These are phyloP conservation scores for Boehmeria nivea DNA, from an alignment of 306 rosid genomes.

Conservation along the genomic window DNA sequence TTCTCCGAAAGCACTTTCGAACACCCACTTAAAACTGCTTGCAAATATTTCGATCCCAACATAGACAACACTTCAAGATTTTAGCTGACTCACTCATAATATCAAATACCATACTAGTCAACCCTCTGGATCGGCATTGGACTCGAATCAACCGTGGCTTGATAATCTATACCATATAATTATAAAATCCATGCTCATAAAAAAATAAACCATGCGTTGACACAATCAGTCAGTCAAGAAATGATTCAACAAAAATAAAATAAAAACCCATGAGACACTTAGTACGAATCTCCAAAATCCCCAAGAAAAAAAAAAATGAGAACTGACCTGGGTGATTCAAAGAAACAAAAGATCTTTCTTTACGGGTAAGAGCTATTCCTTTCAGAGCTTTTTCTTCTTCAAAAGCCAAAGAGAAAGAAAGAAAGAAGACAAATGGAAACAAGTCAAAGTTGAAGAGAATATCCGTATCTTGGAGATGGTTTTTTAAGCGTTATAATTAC, in stretches of 20 bases:
- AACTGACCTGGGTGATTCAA: constrained; percentile 16
- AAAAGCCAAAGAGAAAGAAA: background rate
- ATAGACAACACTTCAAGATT: background rate
- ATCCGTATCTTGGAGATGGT: constrained; percentile 8
- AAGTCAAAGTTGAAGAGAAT: constrained; percentile 14
- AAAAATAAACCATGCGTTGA: constrained; percentile 1
- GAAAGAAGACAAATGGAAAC: constrained; percentile 6
- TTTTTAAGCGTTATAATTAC: too few relatives aligned
- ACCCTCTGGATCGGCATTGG: constrained; percentile 8
- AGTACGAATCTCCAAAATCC: background rate
- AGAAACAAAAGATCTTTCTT: background rate
- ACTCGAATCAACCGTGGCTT: too few relatives aligned
- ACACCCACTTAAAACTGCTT: too few relatives aligned
- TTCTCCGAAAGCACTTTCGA: too few relatives aligned
- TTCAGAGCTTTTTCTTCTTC: constrained; percentile 9
- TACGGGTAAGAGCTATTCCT: background rate
- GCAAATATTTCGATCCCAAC: too few relatives aligned
- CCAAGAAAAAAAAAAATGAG: background rate
- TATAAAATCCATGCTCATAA: too few relatives aligned
- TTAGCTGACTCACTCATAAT: background rate
- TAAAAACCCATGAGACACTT: background rate
- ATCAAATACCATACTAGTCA: background rate
- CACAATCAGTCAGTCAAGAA: too few relatives aligned
- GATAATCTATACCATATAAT: too few relatives aligned
- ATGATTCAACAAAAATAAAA: background rate